Evolutionary conservation across 345 rosid genomes (phyloP).

Genomic region (Heritiera littoralis): DNA sequence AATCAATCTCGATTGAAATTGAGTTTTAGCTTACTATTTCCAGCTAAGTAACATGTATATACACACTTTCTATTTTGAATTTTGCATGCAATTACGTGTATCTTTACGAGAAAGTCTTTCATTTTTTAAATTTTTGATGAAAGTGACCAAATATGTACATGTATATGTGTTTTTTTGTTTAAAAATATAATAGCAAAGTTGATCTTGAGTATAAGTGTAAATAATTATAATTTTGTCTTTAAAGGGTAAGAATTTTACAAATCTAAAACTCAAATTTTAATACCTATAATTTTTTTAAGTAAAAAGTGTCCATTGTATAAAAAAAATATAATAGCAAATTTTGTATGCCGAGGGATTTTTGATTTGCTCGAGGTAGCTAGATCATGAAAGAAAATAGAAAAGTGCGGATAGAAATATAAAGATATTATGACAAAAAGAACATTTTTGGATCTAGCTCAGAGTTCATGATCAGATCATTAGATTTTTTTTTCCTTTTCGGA

Average conservation of each 20-base stretch:
- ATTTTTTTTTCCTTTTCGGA: neutral
- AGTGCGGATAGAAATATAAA: neutral
- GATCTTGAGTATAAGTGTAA: too few relatives aligned
- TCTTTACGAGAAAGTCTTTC: neutral
- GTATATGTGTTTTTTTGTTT: neutral
- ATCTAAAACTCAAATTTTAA: too few relatives aligned
- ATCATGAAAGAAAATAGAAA: neutral
- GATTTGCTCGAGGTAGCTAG: too few relatives aligned
- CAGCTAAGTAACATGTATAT: neutral
- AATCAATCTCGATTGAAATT: slow-evolving; percentile 16
- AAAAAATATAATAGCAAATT: too few relatives aligned
- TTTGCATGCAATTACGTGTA: neutral
- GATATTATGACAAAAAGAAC: neutral
- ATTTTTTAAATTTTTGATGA: neutral
- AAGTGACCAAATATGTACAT: neutral
- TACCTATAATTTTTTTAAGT: too few relatives aligned
- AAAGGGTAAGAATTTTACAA: too few relatives aligned
- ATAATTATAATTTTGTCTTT: too few relatives aligned
- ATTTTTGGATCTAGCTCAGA: neutral
- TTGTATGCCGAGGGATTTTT: too few relatives aligned
- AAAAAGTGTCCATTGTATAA: too few relatives aligned
- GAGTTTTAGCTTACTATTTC: neutral
- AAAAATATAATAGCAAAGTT: too few relatives aligned
- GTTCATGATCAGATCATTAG: neutral
- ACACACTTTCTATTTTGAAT: neutral